A percentile compares a stretch with the other conserved stretches of the same genome.
These are phyloP conservation scores for Aspergillus fischeri DNA, from an alignment of 2,329 filamentous ascomycete species.

Conservation along the genomic window DNA sequence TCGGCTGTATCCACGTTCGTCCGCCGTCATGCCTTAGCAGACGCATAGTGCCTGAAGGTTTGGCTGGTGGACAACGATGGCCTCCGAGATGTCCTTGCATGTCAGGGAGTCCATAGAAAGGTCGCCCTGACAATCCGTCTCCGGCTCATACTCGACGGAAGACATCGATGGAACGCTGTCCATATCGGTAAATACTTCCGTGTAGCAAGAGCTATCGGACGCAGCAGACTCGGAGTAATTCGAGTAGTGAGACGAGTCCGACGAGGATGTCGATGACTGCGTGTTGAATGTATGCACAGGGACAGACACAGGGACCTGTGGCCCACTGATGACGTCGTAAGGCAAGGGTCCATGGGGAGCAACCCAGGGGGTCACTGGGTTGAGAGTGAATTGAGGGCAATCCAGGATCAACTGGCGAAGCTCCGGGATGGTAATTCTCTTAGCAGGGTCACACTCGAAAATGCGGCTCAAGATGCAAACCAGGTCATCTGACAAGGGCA, in stretches of 20 bases:
- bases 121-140: conserved; percentile 27
- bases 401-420: conserved; percentile 71
- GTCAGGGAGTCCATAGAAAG: conserved; percentile 25
- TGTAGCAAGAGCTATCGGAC: conserved; percentile 37
- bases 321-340: conserved; percentile 32
- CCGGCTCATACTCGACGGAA: conserved; percentile 30
- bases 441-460: conserved; percentile 79
- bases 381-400: conserved; percentile 67
- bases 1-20: conserved; percentile 3
- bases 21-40: conserved; percentile 17
- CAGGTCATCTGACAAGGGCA: conserved; percentile 84
- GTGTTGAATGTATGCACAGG: conserved; percentile 32
- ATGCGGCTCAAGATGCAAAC: conserved; percentile 82
- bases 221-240: conserved; percentile 38
- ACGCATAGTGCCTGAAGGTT: conserved; percentile 25
- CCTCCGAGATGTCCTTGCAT: conserved; percentile 27
- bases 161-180: conserved; percentile 33
- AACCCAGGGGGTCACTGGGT: conserved; percentile 37
- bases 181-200: conserved; percentile 34
- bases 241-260: conserved; percentile 32
- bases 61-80: conserved; percentile 24
- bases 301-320: conserved; percentile 33
- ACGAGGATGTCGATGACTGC: conserved; percentile 35
- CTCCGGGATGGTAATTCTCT: conserved; percentile 76
- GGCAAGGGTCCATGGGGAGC: conserved; percentile 34